Conservation (phyloP, 306 rosid species). For the Hylodesmum podocarpum region DNA sequence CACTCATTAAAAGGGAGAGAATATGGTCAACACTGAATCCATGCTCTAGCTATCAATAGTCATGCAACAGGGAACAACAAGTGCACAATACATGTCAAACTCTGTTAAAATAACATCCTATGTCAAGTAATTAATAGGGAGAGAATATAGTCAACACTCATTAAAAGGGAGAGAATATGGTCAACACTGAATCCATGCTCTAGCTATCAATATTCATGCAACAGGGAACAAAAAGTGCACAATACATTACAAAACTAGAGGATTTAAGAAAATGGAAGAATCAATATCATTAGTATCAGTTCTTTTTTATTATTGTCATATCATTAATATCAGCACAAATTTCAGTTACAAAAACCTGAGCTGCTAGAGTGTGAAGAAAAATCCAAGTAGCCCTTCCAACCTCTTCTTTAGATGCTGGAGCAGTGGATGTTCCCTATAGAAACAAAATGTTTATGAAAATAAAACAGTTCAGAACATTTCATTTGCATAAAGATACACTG, state of each 20-base stretch:
- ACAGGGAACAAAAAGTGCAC: not conserved
- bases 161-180: no score
- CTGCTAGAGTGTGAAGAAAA: conserved; percentile 93
- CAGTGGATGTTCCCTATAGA: conserved; percentile 51
- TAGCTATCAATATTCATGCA: not conserved
- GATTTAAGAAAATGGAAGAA: not conserved
- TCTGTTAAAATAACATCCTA: conserved; percentile 1
- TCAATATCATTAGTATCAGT: conserved; percentile 6
- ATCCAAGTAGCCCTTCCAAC: conserved; percentile 97
- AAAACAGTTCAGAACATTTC: not conserved
- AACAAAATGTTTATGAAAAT: conserved; percentile 11
- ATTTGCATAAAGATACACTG: not conserved
- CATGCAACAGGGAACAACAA: not conserved
- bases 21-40: conserved; percentile 1
- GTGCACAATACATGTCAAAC: not conserved
- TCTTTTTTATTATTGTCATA: no score
- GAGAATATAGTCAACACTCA: not conserved
- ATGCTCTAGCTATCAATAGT: no score
- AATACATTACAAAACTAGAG: not conserved
- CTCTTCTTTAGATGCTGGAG: conserved; percentile 69
- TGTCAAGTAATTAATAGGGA: not conserved
- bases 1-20: not conserved
- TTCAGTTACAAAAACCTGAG: conserved; percentile 62
- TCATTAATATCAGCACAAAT: conserved; percentile 8
- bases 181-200: no score